Evolutionary conservation across 768 basidiomycete genomes (phyloP).

Genomic region (Cystofilobasidium macerans): DNA sequence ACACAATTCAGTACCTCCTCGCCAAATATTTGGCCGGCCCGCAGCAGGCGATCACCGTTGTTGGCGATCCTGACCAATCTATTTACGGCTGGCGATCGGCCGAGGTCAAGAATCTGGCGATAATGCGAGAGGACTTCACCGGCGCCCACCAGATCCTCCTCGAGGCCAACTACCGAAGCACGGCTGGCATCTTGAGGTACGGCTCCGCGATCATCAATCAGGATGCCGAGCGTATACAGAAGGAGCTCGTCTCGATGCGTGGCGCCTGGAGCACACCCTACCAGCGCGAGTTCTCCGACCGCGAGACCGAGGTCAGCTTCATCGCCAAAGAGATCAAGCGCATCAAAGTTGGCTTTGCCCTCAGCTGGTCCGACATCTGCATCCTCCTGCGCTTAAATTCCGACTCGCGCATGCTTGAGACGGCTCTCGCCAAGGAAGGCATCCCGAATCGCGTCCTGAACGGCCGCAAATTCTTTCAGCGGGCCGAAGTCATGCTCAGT

Average conservation of each 20-base stretch:
- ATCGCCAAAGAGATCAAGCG: conserved; percentile 70
- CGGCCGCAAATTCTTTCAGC: conserved; percentile 62
- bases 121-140: conserved; percentile 62
- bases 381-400: conserved; percentile 81
- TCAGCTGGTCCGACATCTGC: conserved; percentile 66
- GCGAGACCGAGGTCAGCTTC: conserved; percentile 57
- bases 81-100: conserved; percentile 82
- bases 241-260: background rate
- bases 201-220: conserved; percentile 70
- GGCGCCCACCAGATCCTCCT: conserved; percentile 57
- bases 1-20: conserved; percentile 32
- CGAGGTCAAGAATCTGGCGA: conserved; percentile 60
- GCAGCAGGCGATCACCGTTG: conserved; percentile 56
- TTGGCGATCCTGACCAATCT: conserved; percentile 86
- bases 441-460: conserved; percentile 50
- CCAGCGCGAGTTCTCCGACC: conserved; percentile 29
- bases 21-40: conserved; percentile 45
- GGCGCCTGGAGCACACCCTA: background rate
- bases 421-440: conserved; percentile 61
- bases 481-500: conserved; percentile 47
- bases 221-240: conserved; percentile 27
- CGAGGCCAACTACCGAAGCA: conserved; percentile 80
- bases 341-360: conserved; percentile 58
- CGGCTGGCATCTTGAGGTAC: conserved; percentile 58
- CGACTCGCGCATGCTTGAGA: conserved; percentile 62